Percentiles rank a stretch among this genome's conserved stretches.
phyloP scores from a whole-genome alignment of 352 stramenopile species.

The Phytopythium chamaehyphon region DNA sequence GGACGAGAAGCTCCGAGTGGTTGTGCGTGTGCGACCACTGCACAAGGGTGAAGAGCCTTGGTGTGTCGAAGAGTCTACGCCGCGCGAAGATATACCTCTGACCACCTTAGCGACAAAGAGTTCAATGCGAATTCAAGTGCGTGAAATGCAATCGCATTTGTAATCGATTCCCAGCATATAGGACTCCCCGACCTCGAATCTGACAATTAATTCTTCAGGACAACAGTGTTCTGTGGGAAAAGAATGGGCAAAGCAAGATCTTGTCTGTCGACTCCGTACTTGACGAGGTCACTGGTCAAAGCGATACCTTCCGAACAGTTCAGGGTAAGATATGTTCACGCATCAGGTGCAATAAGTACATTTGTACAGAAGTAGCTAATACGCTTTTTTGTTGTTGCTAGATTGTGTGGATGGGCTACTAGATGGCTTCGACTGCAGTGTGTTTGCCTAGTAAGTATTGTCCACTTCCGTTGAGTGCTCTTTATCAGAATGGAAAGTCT shows the following conservation, averaged over 20 bases:
- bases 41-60: conserved; percentile 48
- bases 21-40: conserved; percentile 51
- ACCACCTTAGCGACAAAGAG: not conserved
- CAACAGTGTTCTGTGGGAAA: conserved; percentile 55
- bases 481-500: conserved; percentile 5
- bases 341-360: too few species aligned
- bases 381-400: too few species aligned
- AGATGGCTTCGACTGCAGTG: conserved; percentile 62
- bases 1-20: conserved; percentile 61
- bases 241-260: conserved; percentile 59
- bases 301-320: conserved; percentile 46
- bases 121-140: conserved; percentile 35
- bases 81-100: not conserved
- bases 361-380: too few species aligned
- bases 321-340: conserved; percentile 41
- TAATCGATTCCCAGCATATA: too few species aligned
- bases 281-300: conserved; percentile 24
- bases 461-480: not conserved
- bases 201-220: conserved; percentile 26
- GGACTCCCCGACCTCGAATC: too few species aligned
- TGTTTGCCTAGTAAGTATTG: conserved; percentile 60
- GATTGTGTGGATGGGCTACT: conserved; percentile 59
- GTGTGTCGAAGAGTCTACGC: not conserved
- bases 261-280: conserved; percentile 55
- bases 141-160: not conserved